Evolutionary conservation across 176 grass and related monocot species (phyloP).

Genomic region (Aegilops bicornis): DNA sequence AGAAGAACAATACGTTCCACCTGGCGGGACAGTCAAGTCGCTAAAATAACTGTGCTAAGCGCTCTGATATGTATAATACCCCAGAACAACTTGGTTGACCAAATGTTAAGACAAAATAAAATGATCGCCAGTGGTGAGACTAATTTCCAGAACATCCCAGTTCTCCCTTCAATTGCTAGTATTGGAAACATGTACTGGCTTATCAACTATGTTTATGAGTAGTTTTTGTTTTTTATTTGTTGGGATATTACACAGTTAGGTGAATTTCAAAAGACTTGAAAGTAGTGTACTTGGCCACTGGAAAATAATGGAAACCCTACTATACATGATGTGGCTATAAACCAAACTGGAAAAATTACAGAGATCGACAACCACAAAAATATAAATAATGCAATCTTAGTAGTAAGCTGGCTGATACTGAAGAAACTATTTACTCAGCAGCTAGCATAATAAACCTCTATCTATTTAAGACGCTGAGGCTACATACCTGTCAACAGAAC

Average conservation of each 20-base stretch:
- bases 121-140: neutral
- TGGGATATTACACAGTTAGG: neutral
- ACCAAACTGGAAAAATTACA: neutral
- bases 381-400: neutral
- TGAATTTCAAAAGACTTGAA: neutral
- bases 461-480: neutral
- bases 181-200: neutral
- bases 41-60: neutral
- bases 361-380: neutral
- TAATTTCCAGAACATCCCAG: neutral
- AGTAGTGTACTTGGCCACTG: neutral
- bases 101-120: neutral
- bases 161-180: neutral
- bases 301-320: neutral
- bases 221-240: neutral
- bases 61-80: neutral
- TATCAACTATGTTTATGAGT: neutral
- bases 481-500: conserved; percentile 74
- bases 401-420: neutral
- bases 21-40: neutral
- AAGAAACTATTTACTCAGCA: conserved; percentile 18
- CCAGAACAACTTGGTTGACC: neutral
- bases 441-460: neutral
- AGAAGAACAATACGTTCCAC: neutral
- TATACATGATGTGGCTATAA: neutral